Percentiles rank a stretch among this genome's conserved stretches.
These are phyloP conservation scores for Mucor indicus DNA, from an alignment of 371 early-diverging fungal species.

Conservation along the genomic window DNA sequence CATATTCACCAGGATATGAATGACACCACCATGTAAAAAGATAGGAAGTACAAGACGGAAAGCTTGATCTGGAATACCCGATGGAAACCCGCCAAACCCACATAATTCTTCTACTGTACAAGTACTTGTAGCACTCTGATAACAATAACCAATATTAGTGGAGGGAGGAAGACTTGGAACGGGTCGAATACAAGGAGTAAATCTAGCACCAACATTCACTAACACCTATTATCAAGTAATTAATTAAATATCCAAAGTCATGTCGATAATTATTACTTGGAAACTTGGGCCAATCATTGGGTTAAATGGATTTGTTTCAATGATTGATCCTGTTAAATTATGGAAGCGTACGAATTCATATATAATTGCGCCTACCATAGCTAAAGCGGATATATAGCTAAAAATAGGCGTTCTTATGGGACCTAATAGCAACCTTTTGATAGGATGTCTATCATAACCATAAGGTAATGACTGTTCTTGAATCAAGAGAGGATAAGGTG, in stretches of 20 bases:
- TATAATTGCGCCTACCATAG: slow-evolving; percentile 48
- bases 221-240: slow-evolving; percentile 31
- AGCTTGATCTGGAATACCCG: slow-evolving; percentile 63
- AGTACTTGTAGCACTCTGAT: slow-evolving; percentile 15
- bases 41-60: slow-evolving; percentile 82
- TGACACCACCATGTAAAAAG: slow-evolving; percentile 83
- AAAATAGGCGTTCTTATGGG: slow-evolving; percentile 42
- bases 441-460: background rate
- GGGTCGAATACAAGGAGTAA: slow-evolving; percentile 60
- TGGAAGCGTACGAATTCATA: slow-evolving; percentile 49
- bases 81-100: slow-evolving; percentile 50
- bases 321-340: slow-evolving; percentile 44
- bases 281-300: slow-evolving; percentile 65
- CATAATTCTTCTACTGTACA: slow-evolving; percentile 58
- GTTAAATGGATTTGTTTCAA: slow-evolving; percentile 55
- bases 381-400: slow-evolving; percentile 44
- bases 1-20: slow-evolving; percentile 80
- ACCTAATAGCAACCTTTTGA: slow-evolving; percentile 18
- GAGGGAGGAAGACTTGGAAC: slow-evolving; percentile 30
- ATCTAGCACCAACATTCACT: slow-evolving; percentile 59
- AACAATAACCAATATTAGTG: slow-evolving; percentile 22
- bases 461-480: too few species aligned
- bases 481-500: too few species aligned
- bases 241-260: background rate
- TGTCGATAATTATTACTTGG: slow-evolving; percentile 24